Evolutionary conservation across 2,329 filamentous ascomycete genomes (phyloP).

Genomic region (Chlorencoelia australis): DNA sequence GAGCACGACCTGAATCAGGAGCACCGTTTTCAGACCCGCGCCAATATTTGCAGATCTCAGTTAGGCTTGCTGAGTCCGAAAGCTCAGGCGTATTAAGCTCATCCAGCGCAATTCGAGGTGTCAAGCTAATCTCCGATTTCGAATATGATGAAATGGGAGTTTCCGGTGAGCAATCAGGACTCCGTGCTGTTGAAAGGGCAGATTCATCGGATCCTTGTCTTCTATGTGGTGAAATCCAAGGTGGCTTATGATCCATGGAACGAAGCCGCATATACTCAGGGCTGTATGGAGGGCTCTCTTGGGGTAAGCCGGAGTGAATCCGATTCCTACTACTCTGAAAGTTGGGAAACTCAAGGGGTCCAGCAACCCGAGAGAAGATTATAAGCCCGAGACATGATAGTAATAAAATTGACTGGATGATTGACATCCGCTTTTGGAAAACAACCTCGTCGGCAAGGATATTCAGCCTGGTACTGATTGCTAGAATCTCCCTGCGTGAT

Average conservation of each 20-base stretch:
- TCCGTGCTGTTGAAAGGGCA: slow-evolving; percentile 5
- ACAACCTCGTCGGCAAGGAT: slow-evolving; percentile 88
- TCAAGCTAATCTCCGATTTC: slow-evolving; percentile 7
- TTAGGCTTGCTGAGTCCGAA: too few species aligned
- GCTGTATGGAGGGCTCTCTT: slow-evolving; percentile 19
- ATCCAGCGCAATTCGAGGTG: slow-evolving; percentile 4
- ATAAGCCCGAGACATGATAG: slow-evolving; percentile 80
- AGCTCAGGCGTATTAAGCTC: too few species aligned
- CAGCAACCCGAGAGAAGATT: slow-evolving; percentile 57
- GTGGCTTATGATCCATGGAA: background rate
- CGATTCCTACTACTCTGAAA: slow-evolving; percentile 14
- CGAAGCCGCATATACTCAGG: slow-evolving; percentile 10
- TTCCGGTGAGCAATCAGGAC: slow-evolving; percentile 8
- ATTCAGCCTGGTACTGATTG: slow-evolving; percentile 69
- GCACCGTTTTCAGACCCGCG: too few species aligned
- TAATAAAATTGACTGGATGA: slow-evolving; percentile 80
- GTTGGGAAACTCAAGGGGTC: slow-evolving; percentile 18
- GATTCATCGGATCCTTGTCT: slow-evolving; percentile 6
- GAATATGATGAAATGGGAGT: slow-evolving; percentile 11
- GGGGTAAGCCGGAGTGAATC: slow-evolving; percentile 11
- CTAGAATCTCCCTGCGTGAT: slow-evolving; percentile 72
- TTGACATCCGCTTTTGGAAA: slow-evolving; percentile 82
- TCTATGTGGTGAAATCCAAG: slow-evolving; percentile 1
- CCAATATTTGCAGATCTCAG: too few species aligned
- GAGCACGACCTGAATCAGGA: too few species aligned